Evolutionary conservation across 1,139 yeast genomes (phyloP).

Genomic region (Meyerozyma carpophila): DNA sequence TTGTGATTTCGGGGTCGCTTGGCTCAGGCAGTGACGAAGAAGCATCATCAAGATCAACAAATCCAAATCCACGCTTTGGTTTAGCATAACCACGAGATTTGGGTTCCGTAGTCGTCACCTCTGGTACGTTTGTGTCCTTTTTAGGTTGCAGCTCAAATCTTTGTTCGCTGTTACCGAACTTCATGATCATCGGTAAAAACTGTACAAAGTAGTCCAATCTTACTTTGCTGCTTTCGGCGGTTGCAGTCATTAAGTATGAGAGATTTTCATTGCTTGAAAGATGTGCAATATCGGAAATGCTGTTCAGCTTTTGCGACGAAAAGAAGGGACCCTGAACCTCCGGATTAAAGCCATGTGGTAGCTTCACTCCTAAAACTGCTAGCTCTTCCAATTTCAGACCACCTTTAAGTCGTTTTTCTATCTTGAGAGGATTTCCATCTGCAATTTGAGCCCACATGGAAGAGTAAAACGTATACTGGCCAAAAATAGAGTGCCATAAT

Average conservation of each 20-base stretch:
- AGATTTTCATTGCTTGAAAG: constrained; percentile 12
- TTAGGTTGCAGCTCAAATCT: constrained; percentile 4
- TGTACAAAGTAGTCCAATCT: constrained; percentile 23
- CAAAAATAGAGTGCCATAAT: constrained; percentile 12
- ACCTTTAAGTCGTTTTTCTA: constrained; percentile 5
- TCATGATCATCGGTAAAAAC: constrained; percentile 28
- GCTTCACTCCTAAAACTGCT: constrained; percentile 10
- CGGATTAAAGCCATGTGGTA: constrained; percentile 10
- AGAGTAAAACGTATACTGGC: constrained; percentile 17
- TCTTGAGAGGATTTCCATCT: constrained; percentile 6
- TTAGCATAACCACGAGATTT: constrained; percentile 16
- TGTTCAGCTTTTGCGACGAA: constrained; percentile 1
- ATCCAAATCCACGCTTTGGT: constrained; percentile 37
- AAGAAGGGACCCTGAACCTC: constrained; percentile 22
- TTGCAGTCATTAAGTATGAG: constrained; percentile 17
- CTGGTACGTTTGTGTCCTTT: neutral
- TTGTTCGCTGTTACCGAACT: neutral
- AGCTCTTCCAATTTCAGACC: constrained; percentile 11
- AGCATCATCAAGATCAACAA: constrained; percentile 20
- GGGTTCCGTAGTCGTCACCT: constrained; percentile 1
- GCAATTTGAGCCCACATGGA: constrained; percentile 15
- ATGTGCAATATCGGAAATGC: constrained; percentile 14
- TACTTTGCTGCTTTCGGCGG: constrained; percentile 8
- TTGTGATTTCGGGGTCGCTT: neutral
- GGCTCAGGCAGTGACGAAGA: neutral